phyloP scores from a whole-genome alignment of 805 yeast species.

The Lipomyces sp. region DNA sequence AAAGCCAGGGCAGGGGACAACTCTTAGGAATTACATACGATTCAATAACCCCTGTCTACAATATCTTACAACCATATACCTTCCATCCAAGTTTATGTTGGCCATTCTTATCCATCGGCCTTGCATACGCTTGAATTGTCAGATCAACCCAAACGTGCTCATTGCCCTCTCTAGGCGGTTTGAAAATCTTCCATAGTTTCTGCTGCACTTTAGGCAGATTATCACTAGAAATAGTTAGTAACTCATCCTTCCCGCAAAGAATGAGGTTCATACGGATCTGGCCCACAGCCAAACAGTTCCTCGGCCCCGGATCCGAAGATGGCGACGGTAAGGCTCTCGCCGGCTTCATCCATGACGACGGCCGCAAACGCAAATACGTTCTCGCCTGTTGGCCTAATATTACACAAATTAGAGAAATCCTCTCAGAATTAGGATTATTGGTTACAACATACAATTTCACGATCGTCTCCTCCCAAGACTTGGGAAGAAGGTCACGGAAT shows the following conservation, averaged over 20 bases:
- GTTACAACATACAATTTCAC: not conserved
- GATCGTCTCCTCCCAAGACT: not conserved
- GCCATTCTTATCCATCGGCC: not conserved
- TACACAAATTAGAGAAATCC: not conserved
- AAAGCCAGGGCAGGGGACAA: not conserved
- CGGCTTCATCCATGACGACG: not conserved
- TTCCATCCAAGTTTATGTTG: not conserved
- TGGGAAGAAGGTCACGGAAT: not conserved
- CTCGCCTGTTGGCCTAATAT: not conserved
- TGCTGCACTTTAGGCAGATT: not conserved
- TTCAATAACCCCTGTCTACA: not conserved
- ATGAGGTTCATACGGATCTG: not conserved
- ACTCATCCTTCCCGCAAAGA: not conserved
- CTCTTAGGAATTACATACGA: not conserved
- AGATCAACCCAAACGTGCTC: not conserved
- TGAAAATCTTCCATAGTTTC: not conserved
- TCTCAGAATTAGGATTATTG: not conserved
- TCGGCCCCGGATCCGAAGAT: not conserved
- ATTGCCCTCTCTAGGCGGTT: not conserved
- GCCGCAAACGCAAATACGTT: not conserved
- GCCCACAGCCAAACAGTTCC: not conserved
- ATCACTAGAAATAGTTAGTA: not conserved
- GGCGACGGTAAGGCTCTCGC: not conserved
- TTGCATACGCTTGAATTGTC: not conserved
- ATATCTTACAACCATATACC: not conserved